Percentiles rank a stretch among this genome's conserved stretches.
Conservation (phyloP, 1,284 basidiomycete genomes). For the Irpex rosettiformis region DNA sequence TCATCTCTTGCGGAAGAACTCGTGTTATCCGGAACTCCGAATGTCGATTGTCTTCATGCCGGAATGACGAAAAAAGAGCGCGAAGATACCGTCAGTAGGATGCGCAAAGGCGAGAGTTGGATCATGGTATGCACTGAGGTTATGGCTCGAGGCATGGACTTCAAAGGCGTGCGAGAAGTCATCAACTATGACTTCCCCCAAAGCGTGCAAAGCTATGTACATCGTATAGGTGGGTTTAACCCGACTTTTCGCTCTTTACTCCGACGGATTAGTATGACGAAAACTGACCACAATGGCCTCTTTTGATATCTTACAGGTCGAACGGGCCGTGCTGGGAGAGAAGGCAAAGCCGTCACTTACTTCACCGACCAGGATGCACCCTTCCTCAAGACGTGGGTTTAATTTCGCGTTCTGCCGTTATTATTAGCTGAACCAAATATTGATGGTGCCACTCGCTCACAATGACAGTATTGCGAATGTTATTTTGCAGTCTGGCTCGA, state of each 20-base stretch:
- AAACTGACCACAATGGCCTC: background rate
- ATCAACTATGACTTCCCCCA: slow-evolving; percentile 98
- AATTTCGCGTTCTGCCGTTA: slow-evolving; percentile 9
- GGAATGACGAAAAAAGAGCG: slow-evolving; percentile 85
- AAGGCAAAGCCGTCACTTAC: slow-evolving; percentile 92
- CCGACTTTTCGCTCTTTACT: background rate
- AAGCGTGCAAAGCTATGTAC: slow-evolving; percentile 91
- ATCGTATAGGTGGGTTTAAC: slow-evolving; percentile 74
- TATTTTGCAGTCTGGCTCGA: slow-evolving; percentile 84
- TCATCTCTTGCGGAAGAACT: slow-evolving; percentile 89
- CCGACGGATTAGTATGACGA: background rate
- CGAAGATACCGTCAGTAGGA: slow-evolving; percentile 80
- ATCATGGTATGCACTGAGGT: slow-evolving; percentile 92
- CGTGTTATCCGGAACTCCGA: slow-evolving; percentile 76
- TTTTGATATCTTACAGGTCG: slow-evolving; percentile 46
- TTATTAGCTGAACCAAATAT: background rate
- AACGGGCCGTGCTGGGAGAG: slow-evolving; percentile 89
- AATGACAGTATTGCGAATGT: slow-evolving; percentile 86
- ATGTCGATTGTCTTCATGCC: slow-evolving; percentile 91
- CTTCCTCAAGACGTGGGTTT: slow-evolving; percentile 81
- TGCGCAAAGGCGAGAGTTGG: slow-evolving; percentile 89
- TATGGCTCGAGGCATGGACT: slow-evolving; percentile 97
- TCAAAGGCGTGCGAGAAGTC: slow-evolving; percentile 91
- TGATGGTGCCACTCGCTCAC: slow-evolving; percentile 6
- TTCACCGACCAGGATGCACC: slow-evolving; percentile 94